Base-by-base conservation (phyloP, 768 basidiomycete genomes). In the Pisolithus tinctorius region DNA sequence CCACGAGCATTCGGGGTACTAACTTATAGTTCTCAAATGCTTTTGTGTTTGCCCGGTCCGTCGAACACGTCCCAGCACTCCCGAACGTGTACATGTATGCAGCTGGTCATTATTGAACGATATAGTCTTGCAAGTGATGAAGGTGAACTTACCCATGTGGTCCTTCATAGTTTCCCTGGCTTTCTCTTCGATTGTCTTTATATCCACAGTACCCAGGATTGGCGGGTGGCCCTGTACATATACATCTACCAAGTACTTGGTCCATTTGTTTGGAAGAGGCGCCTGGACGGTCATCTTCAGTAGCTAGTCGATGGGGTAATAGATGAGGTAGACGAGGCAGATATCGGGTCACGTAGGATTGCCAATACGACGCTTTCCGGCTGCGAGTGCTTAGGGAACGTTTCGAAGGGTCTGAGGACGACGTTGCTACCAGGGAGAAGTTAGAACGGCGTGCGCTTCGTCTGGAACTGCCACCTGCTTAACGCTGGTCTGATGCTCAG, bases 21-120 rank as follows among this genome's bases (percentile, higher is more conserved):
- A 94, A 86, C 34, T 77, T 78, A 74, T 78, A 91, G 49, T 74
- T 80, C 23, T 80, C 71, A 49, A 92, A 75, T 2, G 81, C 83
- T 38, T 69, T 74, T 31, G 73, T 73, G 60, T 94, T 93, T 45
- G 79, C 80, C 9, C 63, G 71, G 62, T 86, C 79, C 1, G 92
- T 93, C 27, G 76, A 71, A 50, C 74, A 73, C 3, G 80, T 77
- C 1, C 91, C 92, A 9, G 91, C 90, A 55, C 81, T 88, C 39
- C 87, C 88, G 50, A 78, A 79, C 2, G 84, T 83, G 60, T 91
- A 93, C 69, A 81, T 73, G 69, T 83, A 93, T 8, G 86, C 75
- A 67, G 50, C 82, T 88, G 74, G 8, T 11, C 6, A 25, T 20
- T 13, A 27, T 20, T 20, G 17, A 37, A 23, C 34, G 29, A 13